phyloP scores from a whole-genome alignment of 2,329 filamentous ascomycete genomes.

The Phaeoacremonium minimum region DNA sequence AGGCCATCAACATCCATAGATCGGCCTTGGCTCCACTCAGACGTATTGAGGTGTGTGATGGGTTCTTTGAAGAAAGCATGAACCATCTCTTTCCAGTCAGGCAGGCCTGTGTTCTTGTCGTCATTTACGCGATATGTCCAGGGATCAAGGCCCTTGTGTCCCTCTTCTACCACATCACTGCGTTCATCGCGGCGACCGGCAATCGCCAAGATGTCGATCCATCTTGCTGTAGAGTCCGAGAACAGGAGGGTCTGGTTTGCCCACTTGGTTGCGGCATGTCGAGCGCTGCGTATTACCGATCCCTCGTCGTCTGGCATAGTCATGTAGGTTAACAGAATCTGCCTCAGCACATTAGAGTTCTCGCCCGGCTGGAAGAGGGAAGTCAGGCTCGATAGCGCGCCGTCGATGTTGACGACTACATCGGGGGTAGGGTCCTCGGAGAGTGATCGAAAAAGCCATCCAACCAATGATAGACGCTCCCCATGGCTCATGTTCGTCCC shows the following conservation, averaged over 20 bases:
- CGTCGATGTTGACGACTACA: conserved; percentile 83
- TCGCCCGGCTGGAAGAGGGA: conserved; percentile 33
- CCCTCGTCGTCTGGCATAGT: conserved; percentile 40
- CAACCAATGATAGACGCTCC: conserved; percentile 49
- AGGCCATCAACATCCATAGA: conserved; percentile 33
- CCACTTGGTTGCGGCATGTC: conserved; percentile 82
- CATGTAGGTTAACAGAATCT: conserved; percentile 67
- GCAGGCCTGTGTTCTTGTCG: conserved; percentile 34
- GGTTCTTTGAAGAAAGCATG: conserved; percentile 40
- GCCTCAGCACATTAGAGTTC: conserved; percentile 32
- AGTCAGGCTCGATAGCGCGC: conserved; percentile 73
- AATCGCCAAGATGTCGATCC: conserved; percentile 83
- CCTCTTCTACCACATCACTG: conserved; percentile 85
- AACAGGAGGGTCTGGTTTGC: conserved; percentile 85
- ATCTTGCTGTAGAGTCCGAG: conserved; percentile 72
- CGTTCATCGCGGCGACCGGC: conserved; percentile 63
- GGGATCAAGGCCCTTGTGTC: conserved; percentile 77
- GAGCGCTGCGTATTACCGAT: conserved; percentile 64
- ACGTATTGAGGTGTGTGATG: conserved; percentile 17
- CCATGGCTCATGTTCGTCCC: conserved; percentile 53
- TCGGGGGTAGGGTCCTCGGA: conserved; percentile 73
- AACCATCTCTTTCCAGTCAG: conserved; percentile 48
- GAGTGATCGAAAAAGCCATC: conserved; percentile 81
- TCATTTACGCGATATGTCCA: conserved; percentile 46
- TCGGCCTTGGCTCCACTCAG: conserved; percentile 16